These are phyloP conservation scores for Acacia concinna DNA, from an alignment of 331 rosid genomes.

Conservation along the genomic window DNA sequence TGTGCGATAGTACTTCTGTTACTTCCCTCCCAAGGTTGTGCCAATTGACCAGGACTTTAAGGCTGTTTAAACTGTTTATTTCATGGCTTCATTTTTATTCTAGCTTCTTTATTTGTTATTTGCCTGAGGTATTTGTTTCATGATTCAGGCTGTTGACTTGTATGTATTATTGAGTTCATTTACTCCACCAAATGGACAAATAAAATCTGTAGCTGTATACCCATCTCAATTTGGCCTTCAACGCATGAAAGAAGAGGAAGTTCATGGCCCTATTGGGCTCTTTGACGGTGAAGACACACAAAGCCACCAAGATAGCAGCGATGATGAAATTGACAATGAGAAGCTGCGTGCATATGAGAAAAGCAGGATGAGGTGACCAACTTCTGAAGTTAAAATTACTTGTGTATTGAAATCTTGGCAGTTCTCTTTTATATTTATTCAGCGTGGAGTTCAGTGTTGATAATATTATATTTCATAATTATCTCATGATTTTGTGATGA, in stretches of 20 bases:
- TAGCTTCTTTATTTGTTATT: neutral
- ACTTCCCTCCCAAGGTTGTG: neutral
- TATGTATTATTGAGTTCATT: slow-evolving; percentile 70
- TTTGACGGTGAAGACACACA: slow-evolving; percentile 56
- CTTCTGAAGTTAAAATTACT: neutral
- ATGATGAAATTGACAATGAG: slow-evolving; percentile 55
- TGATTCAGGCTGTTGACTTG: slow-evolving; percentile 74
- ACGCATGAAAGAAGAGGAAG: slow-evolving; percentile 88
- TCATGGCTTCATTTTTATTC: neutral
- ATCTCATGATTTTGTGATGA: slow-evolving; percentile 18
- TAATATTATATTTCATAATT: neutral
- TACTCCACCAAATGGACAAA: slow-evolving; percentile 63
- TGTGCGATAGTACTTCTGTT: neutral
- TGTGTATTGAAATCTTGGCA: neutral
- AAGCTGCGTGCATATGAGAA: slow-evolving; percentile 80
- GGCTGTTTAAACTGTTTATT: neutral
- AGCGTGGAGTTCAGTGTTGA: neutral
- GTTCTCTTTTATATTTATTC: neutral
- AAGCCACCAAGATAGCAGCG: slow-evolving; percentile 38
- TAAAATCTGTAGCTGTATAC: slow-evolving; percentile 75
- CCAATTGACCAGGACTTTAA: neutral
- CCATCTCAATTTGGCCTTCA: slow-evolving; percentile 91
- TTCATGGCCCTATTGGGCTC: slow-evolving; percentile 73
- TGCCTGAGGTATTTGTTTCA: slow-evolving; percentile 12
- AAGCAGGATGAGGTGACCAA: slow-evolving; percentile 69